Base-by-base conservation (phyloP, 2,329 filamentous ascomycete genomes). In the Fusarium foetens region DNA sequence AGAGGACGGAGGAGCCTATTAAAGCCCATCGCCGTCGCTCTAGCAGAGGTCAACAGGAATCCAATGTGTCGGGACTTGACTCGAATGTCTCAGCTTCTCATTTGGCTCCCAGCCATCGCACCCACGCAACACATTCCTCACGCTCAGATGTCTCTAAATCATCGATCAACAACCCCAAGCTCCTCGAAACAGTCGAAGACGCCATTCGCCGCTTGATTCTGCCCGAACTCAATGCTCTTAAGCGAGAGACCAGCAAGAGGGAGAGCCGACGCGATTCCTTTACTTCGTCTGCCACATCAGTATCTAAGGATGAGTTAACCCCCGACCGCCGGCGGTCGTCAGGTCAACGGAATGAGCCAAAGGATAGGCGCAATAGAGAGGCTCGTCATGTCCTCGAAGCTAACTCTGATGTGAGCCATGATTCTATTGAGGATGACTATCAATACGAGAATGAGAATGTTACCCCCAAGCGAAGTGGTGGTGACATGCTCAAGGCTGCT, bases 181-280 rank as follows among this genome's bases (percentile, higher is more conserved):
- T 98, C 4, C 87, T 98, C 5, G 93, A 96, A 77, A 96, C 94
- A 0, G 95, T 98, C 6, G 95, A 98, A 82, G 94, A 97, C 82
- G 94, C 94, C 19, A 97, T 98, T 77, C 91, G 94, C 70, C 89
- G 94, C 53, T 86, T 97, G 54, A 97, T 98, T 58, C 84, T 99
- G 6, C 96, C 96, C 0, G 95, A 99, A 81, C 86, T 99, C 48
- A 95, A 94, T 75, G 94, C 94, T 14, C 85, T 99, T 60, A 98
- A 97, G 81, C 91, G 95, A 76, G 94, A 97, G 78, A 93, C 95
- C 80, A 95, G 93, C 80, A 92, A 92, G 72, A 90, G 92, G 70
- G 88, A 92, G 72, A 92, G 90, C 75, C 89, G 89, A 16, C 89
- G 89, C 61, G 91, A 91, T 64, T 95, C 93, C 36, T 78, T 87